Percentiles rank a stretch among this genome's conserved stretches.
phyloP scores from a whole-genome alignment of 176 grass and related monocot genomes.

The maize (Zea mays) region Zm-B73-REFERENCE-NAM-5.0 NC_050105.1:150846501-150847000 shows the following conservation, averaged over 20 bases:
- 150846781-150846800: too few species aligned
- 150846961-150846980: neutral
- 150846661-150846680: neutral
- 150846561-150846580: neutral
- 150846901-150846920: neutral
- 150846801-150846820: too few species aligned
- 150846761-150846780: neutral
- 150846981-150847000: neutral
- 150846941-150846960: neutral
- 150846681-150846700: neutral
- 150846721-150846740: neutral
- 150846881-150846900: neutral
- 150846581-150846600: conserved; percentile 13
- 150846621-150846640: neutral
- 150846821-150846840: too few species aligned
- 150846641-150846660: neutral
- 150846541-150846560: neutral
- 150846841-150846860: neutral
- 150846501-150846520: neutral
- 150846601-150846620: neutral
- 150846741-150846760: too few species aligned
- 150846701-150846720: neutral
- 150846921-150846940: conserved; percentile 30
- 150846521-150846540: neutral
- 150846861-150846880: neutral